Evolutionary conservation across 768 basidiomycete species (phyloP).

Genomic region (Serendipita vermifera): DNA sequence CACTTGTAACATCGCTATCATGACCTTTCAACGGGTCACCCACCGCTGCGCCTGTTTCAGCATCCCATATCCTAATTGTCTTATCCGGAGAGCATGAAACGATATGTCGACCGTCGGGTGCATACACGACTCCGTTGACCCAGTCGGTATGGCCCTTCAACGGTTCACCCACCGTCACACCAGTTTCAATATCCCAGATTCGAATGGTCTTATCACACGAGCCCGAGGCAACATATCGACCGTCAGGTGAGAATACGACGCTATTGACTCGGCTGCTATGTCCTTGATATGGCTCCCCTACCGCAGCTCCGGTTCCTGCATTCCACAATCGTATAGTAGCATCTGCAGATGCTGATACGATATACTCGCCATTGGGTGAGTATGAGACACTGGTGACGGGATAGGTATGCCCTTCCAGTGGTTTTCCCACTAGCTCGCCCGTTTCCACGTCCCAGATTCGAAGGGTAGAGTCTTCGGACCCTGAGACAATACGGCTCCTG

Average conservation of each 20-base stretch:
- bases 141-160: background rate
- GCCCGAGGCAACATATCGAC: background rate
- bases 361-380: background rate
- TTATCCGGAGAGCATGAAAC: conserved; percentile 9
- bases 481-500: conserved; percentile 29
- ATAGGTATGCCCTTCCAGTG: background rate
- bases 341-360: background rate
- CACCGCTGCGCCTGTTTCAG: background rate
- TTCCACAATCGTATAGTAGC: too few relatives aligned
- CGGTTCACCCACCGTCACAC: background rate
- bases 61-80: conserved; percentile 9
- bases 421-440: conserved; percentile 14
- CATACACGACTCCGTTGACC: conserved; percentile 5
- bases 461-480: conserved; percentile 31
- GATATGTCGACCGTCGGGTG: background rate
- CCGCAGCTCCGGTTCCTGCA: background rate
- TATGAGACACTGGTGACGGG: conserved; percentile 14
- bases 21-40: conserved; percentile 6
- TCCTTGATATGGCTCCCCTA: background rate
- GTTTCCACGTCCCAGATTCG: conserved; percentile 32
- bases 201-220: conserved; percentile 10
- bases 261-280: background rate
- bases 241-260: conserved; percentile 9
- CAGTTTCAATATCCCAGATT: conserved; percentile 1
- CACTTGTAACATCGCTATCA: background rate